Conservation (phyloP, 305 asterid genomes). For the Solanum hybrid region DNA sequence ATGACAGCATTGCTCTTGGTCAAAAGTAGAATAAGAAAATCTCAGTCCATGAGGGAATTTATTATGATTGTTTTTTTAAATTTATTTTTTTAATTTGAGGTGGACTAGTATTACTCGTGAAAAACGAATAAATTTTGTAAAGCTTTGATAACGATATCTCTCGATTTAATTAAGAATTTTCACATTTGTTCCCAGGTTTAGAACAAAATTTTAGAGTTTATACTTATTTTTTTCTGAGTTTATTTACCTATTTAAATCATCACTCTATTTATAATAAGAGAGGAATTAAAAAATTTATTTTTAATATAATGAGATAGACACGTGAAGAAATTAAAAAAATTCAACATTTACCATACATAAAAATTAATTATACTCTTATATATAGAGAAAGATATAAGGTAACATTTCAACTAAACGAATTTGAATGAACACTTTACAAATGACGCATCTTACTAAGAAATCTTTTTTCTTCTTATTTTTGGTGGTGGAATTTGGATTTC, state of each 20-base stretch:
- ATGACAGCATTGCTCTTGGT: neutral
- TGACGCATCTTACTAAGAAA: accelerated
- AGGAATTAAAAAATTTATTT: accelerated
- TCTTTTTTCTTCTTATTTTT: neutral
- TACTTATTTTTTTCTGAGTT: neutral
- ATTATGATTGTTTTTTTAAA: neutral
- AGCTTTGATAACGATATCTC: neutral
- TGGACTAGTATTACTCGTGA: neutral
- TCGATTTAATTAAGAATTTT: neutral
- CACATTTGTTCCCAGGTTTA: neutral
- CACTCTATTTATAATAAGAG: neutral
- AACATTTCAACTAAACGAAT: neutral
- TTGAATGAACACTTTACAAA: neutral
- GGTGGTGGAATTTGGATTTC: neutral
- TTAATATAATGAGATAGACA: neutral
- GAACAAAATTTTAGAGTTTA: neutral
- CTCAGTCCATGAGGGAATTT: neutral
- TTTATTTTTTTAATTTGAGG: neutral
- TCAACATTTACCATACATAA: neutral
- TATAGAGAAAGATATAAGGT: neutral
- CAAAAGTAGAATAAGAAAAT: neutral
- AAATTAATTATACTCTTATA: neutral
- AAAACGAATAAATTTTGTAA: neutral
- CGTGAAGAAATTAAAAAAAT: neutral
- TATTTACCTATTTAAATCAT: neutral